phyloP scores from a whole-genome alignment of 176 grass and related monocot genomes.

The Carex parvula region DNA sequence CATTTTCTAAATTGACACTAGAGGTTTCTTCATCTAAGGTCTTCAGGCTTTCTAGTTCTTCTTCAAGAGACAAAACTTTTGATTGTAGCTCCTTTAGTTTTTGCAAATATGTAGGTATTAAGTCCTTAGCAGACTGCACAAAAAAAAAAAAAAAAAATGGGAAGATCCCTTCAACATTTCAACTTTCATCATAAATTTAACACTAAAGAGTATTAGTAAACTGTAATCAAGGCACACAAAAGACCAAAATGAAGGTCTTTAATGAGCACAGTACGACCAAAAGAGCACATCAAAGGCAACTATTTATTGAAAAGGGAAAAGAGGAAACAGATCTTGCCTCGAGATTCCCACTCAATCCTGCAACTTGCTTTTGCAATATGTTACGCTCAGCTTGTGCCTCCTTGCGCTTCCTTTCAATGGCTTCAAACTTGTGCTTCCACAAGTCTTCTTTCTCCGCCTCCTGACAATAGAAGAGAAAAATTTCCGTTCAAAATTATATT shows the following conservation, averaged over 20 bases:
- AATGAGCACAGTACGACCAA: not conserved
- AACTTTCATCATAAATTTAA: not conserved
- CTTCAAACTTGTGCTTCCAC: conserved; percentile 18
- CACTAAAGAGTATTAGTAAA: not conserved
- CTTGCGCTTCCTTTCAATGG: not conserved
- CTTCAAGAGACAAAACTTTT: conserved; percentile 9
- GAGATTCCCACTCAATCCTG: not conserved
- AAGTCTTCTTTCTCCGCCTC: not conserved
- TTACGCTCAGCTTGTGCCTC: not conserved
- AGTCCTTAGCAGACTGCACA: not conserved
- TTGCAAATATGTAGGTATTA: conserved; percentile 6
- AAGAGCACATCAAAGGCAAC: not conserved
- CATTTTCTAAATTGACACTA: not conserved
- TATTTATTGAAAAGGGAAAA: not conserved
- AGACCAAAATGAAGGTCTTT: not conserved
- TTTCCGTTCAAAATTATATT: not conserved
- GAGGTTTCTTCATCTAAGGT: not conserved
- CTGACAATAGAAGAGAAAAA: not conserved
- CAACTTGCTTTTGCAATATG: not conserved
- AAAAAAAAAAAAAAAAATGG: not conserved
- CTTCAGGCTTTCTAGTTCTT: conserved; percentile 11
- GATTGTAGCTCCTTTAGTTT: conserved; percentile 16
- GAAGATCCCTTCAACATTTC: not conserved
- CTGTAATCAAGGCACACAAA: not conserved
- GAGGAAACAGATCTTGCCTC: not conserved